Evolutionary conservation across 345 rosid genomes (phyloP), one percentile per base, ranked within the genome.

Genomic region (Excoecaria cochinchinensis): DNA sequence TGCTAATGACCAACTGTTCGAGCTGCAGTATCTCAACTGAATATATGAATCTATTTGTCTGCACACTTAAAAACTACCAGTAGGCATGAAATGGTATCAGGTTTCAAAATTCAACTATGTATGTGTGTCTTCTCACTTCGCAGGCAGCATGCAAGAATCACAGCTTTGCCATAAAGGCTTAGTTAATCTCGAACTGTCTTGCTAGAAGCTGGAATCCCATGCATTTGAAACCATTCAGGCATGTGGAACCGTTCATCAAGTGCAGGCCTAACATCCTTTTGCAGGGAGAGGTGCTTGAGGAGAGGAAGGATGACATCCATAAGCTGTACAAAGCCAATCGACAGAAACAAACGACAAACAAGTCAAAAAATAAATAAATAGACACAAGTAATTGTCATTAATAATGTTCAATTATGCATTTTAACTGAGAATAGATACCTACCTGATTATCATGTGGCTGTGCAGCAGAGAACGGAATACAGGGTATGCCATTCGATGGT

Each of bases 401-500:
- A 59, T 31, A 25, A 71, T 10, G 53, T 22, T 6, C 16, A 47
- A 21, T 25, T 48, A 46, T 61, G 53, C 11, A 51, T 39, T 62
- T 22, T 39, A 69, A 64, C 62, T 40, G 11, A 53, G 16, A 64
- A 53, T 15, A 48, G 40, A 24, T 46, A 3, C 15, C 22, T 73
- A 95, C 97, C 94, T 93, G 97, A 46, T 86, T 84, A 58, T 95
- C 99, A 42, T 84, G 79, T 0, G 95, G 89, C 80, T 89, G 93
- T n/a, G 87, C 92, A 0, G 93, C 92, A 19, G 98, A 89, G 78
- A 95, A 96, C 1, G 99, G 92, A 46, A 72, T n/a, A 22, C 72
- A 57, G 3, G 76, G 76, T 36, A 77, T 72, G 66, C 76, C 80
- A 72, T 77, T 71, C 50, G 68, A 39, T 42, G 80, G 99, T 79